Evolutionary conservation across 2,329 filamentous ascomycete species (phyloP), one percentile per base, ranked within the genome.

Genomic region (Trichoderma koningii): DNA sequence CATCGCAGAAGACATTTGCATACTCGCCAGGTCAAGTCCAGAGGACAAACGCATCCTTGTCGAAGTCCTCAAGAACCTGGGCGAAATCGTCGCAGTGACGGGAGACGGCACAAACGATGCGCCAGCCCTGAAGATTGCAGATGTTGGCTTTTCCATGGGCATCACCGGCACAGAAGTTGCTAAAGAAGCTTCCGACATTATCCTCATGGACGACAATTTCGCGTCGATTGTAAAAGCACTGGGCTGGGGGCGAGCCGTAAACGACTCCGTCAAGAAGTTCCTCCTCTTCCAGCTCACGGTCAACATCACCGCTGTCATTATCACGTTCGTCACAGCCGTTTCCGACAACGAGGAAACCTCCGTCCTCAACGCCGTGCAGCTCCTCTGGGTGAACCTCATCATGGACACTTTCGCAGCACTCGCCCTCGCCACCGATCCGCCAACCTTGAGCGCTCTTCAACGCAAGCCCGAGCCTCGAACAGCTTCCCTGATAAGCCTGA

Each of bases 331-430:
- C 67, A 86, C 87, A 2, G 85, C 87, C 3, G 83, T 89, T 53
- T 82, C 85, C 9, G 82, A 81, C 64, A 73, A 77, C 6, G 77
- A 83, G 12, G 82, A 84, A 76, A 75, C 81, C 30, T 85, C 87
- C 5, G 85, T 89, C 2, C 82, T 89, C 51, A 88, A 84, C 1
- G 86, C 88, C 0, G 86, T 89, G 0, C 87, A 89, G 69, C 81
- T 89, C 50, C 80, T 89, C 41, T 89, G 87, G 87, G 85, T 89
- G 57, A 89, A 89, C 71, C 76, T 89, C 55, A 89, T 89, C 71
- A 89, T 89, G 86, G 86, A 89, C 70, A 88, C 87, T 6, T 87
- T 89, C 66, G 87, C 87, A 2, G 87, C 87, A 15, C 82, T 89
- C 34, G 87, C 86, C 9, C 79, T 89, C 12, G 87, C 87, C 6